A percentile compares a stretch with the other conserved stretches of the same genome.
Evolutionary conservation across 768 basidiomycete species (phyloP).

Genomic region (Phanerochaete carnosa): DNA sequence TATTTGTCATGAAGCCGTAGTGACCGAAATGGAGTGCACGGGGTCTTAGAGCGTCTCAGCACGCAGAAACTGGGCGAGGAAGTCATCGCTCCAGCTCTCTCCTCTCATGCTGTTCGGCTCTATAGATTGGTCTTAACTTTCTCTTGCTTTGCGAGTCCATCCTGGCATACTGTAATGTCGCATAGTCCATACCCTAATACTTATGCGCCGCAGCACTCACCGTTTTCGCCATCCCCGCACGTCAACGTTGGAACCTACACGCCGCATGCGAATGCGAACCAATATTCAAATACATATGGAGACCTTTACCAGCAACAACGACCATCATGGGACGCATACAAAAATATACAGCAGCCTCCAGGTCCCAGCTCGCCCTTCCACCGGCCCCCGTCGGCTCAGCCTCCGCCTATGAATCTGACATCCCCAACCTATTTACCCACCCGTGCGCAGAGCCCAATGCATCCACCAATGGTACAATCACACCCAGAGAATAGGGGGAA

Average conservation of each 20-base stretch:
- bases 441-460: not conserved
- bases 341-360: not conserved
- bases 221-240: slow-evolving; percentile 2
- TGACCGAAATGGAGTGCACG: not conserved
- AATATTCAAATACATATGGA: not conserved
- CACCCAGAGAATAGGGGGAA: not conserved
- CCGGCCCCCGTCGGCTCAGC: not conserved
- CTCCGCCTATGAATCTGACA: not conserved
- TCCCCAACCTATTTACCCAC: not conserved
- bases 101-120: slow-evolving; percentile 3
- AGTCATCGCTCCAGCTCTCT: not conserved
- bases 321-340: not conserved
- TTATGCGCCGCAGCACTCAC: not conserved
- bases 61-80: not conserved
- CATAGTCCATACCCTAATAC: slow-evolving; percentile 9
- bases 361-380: not conserved
- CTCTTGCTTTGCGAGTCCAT: not conserved
- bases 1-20: not conserved
- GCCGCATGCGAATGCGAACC: not conserved
- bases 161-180: not conserved
- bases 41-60: not conserved
- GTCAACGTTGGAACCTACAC: slow-evolving; percentile 1
- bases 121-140: not conserved
- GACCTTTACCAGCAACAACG: not conserved
- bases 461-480: not conserved